A percentile compares a stretch with the other conserved stretches of the same genome.
Evolutionary conservation across 2,329 filamentous ascomycete species (phyloP).

Genomic region (Colletotrichum neosansevieriae): DNA sequence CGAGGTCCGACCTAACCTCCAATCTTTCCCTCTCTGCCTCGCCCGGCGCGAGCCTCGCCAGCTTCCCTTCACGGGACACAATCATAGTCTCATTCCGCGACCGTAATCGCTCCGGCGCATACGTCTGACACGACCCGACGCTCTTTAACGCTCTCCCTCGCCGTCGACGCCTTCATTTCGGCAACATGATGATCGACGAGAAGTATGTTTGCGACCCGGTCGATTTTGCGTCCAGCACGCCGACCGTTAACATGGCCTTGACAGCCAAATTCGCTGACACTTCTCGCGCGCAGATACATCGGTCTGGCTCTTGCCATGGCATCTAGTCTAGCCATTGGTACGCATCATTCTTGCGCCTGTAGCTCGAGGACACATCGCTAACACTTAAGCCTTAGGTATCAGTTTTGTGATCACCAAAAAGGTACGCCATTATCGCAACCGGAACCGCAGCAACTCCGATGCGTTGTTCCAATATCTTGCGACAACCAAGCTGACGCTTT

Average conservation of each 20-base stretch:
- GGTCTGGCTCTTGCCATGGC: constrained; percentile 80
- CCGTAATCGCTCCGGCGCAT: constrained; percentile 26
- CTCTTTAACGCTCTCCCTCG: constrained; percentile 30
- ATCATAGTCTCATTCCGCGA: constrained; percentile 32
- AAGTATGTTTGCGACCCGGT: constrained; percentile 42
- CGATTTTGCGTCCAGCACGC: neutral
- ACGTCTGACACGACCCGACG: constrained; percentile 14
- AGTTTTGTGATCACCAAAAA: constrained; percentile 99
- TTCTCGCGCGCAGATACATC: constrained; percentile 71
- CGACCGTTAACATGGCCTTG: constrained; percentile 17
- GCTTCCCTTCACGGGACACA: constrained; percentile 29
- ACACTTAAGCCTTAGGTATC: constrained; percentile 69
- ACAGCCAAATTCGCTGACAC: constrained; percentile 47
- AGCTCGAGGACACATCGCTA: constrained; percentile 33
- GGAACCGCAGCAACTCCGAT: constrained; percentile 8
- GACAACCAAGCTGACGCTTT: constrained; percentile 42
- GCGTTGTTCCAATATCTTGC: constrained; percentile 8
- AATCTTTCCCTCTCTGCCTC: constrained; percentile 33
- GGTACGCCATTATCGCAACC: constrained; percentile 61
- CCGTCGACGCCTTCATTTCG: constrained; percentile 35
- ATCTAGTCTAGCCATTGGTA: constrained; percentile 82
- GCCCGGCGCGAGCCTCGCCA: constrained; percentile 45
- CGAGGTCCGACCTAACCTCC: constrained; percentile 25
- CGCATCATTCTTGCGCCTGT: constrained; percentile 10
- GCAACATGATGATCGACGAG: constrained; percentile 41